Evolutionary conservation across 257 asterid species (phyloP).

Genomic region (Gentiana macrophylla): DNA sequence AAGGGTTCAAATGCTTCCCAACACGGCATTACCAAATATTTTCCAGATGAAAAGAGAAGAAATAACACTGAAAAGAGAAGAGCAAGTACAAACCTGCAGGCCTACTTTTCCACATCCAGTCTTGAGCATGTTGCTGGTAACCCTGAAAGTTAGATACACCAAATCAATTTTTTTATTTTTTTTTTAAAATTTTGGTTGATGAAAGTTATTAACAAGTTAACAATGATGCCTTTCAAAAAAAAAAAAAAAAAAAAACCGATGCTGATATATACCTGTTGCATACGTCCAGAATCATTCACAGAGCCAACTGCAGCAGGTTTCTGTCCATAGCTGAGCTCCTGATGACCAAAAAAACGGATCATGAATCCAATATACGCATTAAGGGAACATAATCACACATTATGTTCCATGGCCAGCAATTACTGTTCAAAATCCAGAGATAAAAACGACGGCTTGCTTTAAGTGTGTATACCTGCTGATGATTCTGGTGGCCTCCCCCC

Average conservation of each 20-base stretch:
- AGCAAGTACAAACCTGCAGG: slow-evolving; percentile 20
- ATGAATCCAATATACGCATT: too few relatives aligned
- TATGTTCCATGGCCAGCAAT: too few relatives aligned
- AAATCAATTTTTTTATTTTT: background rate
- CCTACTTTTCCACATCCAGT: slow-evolving; percentile 53
- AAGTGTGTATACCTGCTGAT: slow-evolving; percentile 36
- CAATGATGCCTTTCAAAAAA: too few relatives aligned
- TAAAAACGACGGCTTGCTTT: background rate
- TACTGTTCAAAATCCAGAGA: background rate
- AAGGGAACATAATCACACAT: too few relatives aligned
- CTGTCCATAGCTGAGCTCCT: slow-evolving; percentile 51
- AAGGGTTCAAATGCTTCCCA: too few relatives aligned
- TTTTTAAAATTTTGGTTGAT: background rate
- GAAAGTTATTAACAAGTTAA: background rate
- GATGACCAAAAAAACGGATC: slow-evolving; percentile 3
- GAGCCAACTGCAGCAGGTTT: slow-evolving; percentile 31
- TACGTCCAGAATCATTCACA: slow-evolving; percentile 33
- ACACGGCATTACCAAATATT: too few relatives aligned
- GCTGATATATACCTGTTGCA: slow-evolving; percentile 48
- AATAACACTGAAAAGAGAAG: too few relatives aligned
- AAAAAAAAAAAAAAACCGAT: background rate
- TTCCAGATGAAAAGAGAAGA: too few relatives aligned
- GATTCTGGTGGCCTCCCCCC: slow-evolving; percentile 42
- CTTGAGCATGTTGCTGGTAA: slow-evolving; percentile 36
- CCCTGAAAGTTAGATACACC: slow-evolving; percentile 19